Evolutionary conservation across 345 rosid species (phyloP).

Genomic region (Rhodomyrtus tomentosa): DNA sequence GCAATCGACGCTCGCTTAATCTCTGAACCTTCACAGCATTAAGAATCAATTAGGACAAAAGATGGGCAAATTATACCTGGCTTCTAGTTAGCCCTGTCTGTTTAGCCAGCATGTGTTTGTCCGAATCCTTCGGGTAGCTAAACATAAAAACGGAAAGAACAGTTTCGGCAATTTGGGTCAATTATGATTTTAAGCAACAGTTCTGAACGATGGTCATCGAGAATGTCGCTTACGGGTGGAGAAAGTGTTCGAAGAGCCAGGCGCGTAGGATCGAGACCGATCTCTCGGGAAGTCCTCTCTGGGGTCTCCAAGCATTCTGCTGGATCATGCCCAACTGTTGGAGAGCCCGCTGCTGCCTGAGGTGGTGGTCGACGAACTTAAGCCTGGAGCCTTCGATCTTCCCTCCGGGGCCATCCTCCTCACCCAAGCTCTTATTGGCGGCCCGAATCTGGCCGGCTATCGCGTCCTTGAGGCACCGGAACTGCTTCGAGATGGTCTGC

Average conservation of each 20-base stretch:
- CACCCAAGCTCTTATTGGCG: constrained; percentile 80
- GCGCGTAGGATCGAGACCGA: constrained; percentile 96
- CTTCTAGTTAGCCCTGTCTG: constrained; percentile 94
- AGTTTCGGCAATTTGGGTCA: not conserved
- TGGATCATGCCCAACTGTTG: constrained; percentile 96
- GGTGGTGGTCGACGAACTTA: constrained; percentile 84
- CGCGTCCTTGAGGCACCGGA: constrained; percentile 84
- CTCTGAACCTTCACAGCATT: not conserved
- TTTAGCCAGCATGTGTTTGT: constrained; percentile 85
- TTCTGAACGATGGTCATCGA: not conserved
- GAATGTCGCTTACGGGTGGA: constrained; percentile 65
- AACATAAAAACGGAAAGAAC: not conserved
- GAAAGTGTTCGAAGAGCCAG: constrained; percentile 98
- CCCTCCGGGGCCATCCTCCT: constrained; percentile 61
- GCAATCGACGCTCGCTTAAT: not conserved
- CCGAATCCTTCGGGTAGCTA: constrained; percentile 94
- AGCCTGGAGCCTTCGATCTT: constrained; percentile 84
- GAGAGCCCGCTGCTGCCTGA: constrained; percentile 91
- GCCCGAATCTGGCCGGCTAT: constrained; percentile 78
- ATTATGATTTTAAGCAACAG: not conserved
- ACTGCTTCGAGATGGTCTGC: constrained; percentile 90
- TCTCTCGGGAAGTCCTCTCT: constrained; percentile 88
- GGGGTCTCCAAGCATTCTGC: constrained; percentile 99
- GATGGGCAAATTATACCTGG: constrained; percentile 31
- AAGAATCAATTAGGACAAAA: not conserved